Percentiles rank a stretch among this genome's conserved stretches.
Evolutionary conservation across 768 basidiomycete species (phyloP).

Genomic region (Suillus subalutaceus): DNA sequence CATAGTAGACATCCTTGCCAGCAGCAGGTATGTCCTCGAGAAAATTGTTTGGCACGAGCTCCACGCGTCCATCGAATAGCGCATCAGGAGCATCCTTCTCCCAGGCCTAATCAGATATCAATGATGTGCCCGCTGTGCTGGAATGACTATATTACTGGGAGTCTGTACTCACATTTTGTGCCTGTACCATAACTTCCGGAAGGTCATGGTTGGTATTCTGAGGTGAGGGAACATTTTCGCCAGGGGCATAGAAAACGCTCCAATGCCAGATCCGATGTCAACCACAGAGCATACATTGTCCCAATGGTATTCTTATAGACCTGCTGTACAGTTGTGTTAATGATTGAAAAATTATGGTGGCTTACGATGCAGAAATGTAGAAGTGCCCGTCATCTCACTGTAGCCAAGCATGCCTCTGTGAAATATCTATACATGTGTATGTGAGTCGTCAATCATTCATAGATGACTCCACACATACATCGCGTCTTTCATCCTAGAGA

Average conservation of each 20-base stretch:
- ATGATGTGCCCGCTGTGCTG: conserved; percentile 5
- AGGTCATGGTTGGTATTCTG: conserved; percentile 32
- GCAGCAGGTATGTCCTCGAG: conserved; percentile 20
- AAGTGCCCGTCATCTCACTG: conserved; percentile 21
- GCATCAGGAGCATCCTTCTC: conserved; percentile 21
- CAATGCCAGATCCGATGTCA: conserved; percentile 33
- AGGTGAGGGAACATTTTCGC: conserved; percentile 30
- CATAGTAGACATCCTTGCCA: conserved; percentile 28
- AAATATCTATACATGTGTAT: conserved; percentile 19
- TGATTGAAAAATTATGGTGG: background rate
- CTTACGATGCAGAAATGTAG: conserved; percentile 27
- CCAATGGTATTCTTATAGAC: conserved; percentile 29
- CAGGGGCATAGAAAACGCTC: conserved; percentile 29
- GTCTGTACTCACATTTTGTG: conserved; percentile 20
- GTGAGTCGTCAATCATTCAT: background rate
- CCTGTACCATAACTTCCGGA: conserved; percentile 28
- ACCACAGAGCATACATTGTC: conserved; percentile 27
- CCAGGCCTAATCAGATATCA: conserved; percentile 13
- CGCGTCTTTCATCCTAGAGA: conserved; percentile 17
- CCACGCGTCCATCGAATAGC: conserved; percentile 19
- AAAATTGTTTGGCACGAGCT: conserved; percentile 25
- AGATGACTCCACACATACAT: conserved; percentile 14
- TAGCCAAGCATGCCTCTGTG: conserved; percentile 28
- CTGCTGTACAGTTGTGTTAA: background rate
- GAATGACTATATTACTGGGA: background rate